Evolutionary conservation across 495 filamentous ascomycete genomes (phyloP), one percentile per base, ranked within the genome.

Genomic region (Hyaloscypha hepaticicola): DNA sequence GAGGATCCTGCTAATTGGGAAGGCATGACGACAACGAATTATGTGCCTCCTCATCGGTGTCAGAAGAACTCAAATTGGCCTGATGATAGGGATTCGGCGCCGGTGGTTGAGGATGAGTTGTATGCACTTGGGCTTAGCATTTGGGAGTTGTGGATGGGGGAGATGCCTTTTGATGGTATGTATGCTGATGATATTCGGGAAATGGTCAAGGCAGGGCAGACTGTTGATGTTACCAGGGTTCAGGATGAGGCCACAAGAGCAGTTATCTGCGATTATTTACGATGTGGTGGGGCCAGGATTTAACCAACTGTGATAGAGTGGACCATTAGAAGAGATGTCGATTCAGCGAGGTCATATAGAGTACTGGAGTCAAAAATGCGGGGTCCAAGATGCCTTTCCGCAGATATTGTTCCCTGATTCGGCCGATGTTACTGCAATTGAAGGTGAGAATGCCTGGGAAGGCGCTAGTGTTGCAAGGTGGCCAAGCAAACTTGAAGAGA

Each of bases 261-360:
- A 2, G 9, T 24, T 9, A 52, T 52, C 3, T 52, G 50, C 6
- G 25, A 8, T 6, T 52, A 52, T 52, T 14, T 52, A 2, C 2
- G 50, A 11, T 3, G 4, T 27, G 50, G 50, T 8, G 50, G 50
- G 3, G 50, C 63, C 91, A 87, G 0, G 89, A 88, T 55, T 84
- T 92, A 5, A 89, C 88, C 11, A 92, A 80, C 14, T 83, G 80
- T 41, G 78, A 81, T 68, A 92, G 89, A 63, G 92, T 93, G 1
- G 87, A 89, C 1, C 88, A 88, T 16, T 66, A 69, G 62, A 96
- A 96, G 16, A 96, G 79, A n/a, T n/a, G n/a, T n/a, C n/a, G n/a
- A n/a, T n/a, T n/a, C n/a, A n/a, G n/a, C n/a, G n/a, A n/a, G n/a
- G n/a, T n/a, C n/a, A n/a, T n/a, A n/a, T n/a, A n/a, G n/a, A n/a